These are phyloP conservation scores for Diutina siamensis DNA, from an alignment of 1,139 yeast species.

Conservation along the genomic window DNA sequence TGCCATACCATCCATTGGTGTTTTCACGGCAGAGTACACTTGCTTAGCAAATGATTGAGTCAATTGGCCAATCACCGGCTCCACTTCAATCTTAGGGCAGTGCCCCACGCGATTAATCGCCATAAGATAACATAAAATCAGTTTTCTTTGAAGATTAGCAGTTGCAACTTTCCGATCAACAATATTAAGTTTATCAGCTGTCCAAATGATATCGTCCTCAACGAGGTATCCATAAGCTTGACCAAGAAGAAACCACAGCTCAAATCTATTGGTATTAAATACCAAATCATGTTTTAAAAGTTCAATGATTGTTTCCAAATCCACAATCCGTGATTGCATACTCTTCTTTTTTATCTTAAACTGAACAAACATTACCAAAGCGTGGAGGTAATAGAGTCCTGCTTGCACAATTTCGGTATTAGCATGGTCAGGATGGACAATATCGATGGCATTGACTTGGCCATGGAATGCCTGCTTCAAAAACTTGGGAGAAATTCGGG, in stretches of 20 bases:
- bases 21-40: slow-evolving; percentile 45
- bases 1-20: slow-evolving; percentile 60
- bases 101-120: slow-evolving; percentile 38
- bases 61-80: slow-evolving; percentile 26
- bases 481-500: slow-evolving; percentile 35
- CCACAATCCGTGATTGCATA: slow-evolving; percentile 73
- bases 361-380: slow-evolving; percentile 51
- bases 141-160: slow-evolving; percentile 55
- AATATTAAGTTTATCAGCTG: slow-evolving; percentile 68
- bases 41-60: slow-evolving; percentile 53
- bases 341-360: slow-evolving; percentile 61
- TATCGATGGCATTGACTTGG: slow-evolving; percentile 20
- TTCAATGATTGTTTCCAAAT: slow-evolving; percentile 61
- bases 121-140: slow-evolving; percentile 67
- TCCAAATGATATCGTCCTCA: slow-evolving; percentile 86
- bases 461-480: slow-evolving; percentile 54
- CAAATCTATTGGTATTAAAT: slow-evolving; percentile 58
- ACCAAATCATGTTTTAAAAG: slow-evolving; percentile 57
- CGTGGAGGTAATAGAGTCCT: slow-evolving; percentile 70
- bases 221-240: slow-evolving; percentile 71
- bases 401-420: slow-evolving; percentile 15
- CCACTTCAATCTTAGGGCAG: slow-evolving; percentile 14
- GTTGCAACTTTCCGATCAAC: slow-evolving; percentile 51
- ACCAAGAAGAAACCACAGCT: slow-evolving; percentile 79
- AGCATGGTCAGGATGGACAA: slow-evolving; percentile 18